These are phyloP conservation scores for Euphrasia arctica DNA, from an alignment of 305 asterid species.

Conservation along the genomic window DNA sequence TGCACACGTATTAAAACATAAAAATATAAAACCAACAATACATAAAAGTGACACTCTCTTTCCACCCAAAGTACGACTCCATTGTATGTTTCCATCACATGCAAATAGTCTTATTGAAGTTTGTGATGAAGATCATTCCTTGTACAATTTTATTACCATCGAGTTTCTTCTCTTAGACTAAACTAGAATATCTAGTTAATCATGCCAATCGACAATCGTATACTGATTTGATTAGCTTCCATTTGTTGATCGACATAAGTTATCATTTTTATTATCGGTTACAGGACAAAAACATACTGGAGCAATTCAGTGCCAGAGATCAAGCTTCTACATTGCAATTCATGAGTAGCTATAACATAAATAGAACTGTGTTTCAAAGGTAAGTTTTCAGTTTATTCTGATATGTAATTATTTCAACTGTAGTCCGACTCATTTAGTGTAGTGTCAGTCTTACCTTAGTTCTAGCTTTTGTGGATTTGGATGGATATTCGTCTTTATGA, in stretches of 20 bases:
- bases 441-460: neutral
- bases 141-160: constrained; percentile 2
- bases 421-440: neutral
- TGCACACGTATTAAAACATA: constrained; percentile 10
- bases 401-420: constrained; percentile 9
- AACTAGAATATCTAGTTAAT: constrained; percentile 11
- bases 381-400: constrained; percentile 21
- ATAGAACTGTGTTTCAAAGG: constrained; percentile 81
- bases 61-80: neutral
- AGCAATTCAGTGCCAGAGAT: constrained; percentile 67
- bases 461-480: constrained; percentile 5
- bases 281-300: constrained; percentile 78
- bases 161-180: neutral
- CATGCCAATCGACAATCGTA: neutral
- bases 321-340: constrained; percentile 88
- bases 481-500: neutral
- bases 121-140: constrained; percentile 13
- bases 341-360: constrained; percentile 38
- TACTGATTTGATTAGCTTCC: constrained; percentile 9
- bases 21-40: neutral
- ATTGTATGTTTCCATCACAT: constrained; percentile 2
- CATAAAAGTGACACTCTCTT: neutral
- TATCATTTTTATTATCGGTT: constrained; percentile 24
- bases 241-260: constrained; percentile 9
- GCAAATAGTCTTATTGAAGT: constrained; percentile 2